A percentile compares a stretch with the other conserved stretches of the same genome.
These are phyloP conservation scores for Zea mays DNA, from an alignment of 176 grass and related monocot species.

Conservation along the genomic window Zm-B73-REFERENCE-NAM-5.0 NC_050099.1:243659001-243659500, in stretches of 20 bases:
- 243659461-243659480: neutral
- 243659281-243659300: neutral
- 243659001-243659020: slow-evolving; percentile 20
- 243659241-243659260: slow-evolving; percentile 30
- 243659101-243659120: neutral
- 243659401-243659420: slow-evolving; percentile 41
- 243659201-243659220: neutral
- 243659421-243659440: slow-evolving; percentile 13
- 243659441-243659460: neutral
- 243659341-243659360: too few species aligned
- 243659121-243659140: neutral
- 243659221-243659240: neutral
- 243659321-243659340: slow-evolving; percentile 26
- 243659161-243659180: slow-evolving; percentile 20
- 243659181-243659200: slow-evolving; percentile 18
- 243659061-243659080: slow-evolving; percentile 12
- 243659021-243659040: slow-evolving; percentile 28
- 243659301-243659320: slow-evolving; percentile 30
- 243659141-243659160: neutral
- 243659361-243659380: neutral
- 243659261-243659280: slow-evolving; percentile 19
- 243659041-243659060: slow-evolving; percentile 31
- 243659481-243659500: neutral
- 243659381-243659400: slow-evolving; percentile 51
- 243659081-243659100: slow-evolving; percentile 14